Evolutionary conservation across 139 green algal species (phyloP), one percentile per base, ranked within the genome.

Genomic region (Yamagishiella unicocca): DNA sequence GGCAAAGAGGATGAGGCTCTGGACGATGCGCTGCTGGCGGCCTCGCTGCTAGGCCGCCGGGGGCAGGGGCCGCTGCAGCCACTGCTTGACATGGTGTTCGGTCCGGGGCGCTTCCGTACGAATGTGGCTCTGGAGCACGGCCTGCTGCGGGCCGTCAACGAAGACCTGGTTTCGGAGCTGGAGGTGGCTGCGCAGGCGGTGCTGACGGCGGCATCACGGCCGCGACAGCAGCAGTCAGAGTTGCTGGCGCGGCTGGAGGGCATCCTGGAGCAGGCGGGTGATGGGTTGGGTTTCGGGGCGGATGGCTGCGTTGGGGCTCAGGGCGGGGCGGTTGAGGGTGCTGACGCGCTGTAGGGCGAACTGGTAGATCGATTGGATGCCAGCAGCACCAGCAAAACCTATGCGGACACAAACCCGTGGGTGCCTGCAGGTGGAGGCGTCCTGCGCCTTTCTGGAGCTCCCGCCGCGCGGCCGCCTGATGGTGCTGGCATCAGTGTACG

Each of bases 161-260:
- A 1, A 24, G 29, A 25, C n/a, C 80, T 87, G 81, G 81, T 14
- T 24, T n/a, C 66, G 22, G 81, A 87, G 19, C 66, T 78, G 45
- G 45, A 53, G 31, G 64, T 45, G 22, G 64, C 45, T 0, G 66
- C 72, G 31, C 81, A 87, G 31, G 43, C 64, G 66, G 45, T 33
- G 66, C 81, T 87, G 81, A 87, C 81, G 45, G 81, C 81, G 27
- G 6, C 64, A 12, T 79, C 81, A 24, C 43, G 40, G 43, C 61
- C 61, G 79, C 79, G 79, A n/a, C 61, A 45, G 61, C 79, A 70
- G 61, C 79, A 85, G 79, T 61, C 79, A 42, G 79, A 27, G 31
- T 42, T 85, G 61, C 79, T 85, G 29, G 40, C 2, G 0, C n/a
- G 40, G 21, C 31, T 85, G 79, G 61, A 75, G 4, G 79, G 61